A percentile compares a stretch with the other conserved stretches of the same genome.
Conservation (phyloP, 2,329 filamentous ascomycete genomes). For the Fusarium agapanthi region DNA sequence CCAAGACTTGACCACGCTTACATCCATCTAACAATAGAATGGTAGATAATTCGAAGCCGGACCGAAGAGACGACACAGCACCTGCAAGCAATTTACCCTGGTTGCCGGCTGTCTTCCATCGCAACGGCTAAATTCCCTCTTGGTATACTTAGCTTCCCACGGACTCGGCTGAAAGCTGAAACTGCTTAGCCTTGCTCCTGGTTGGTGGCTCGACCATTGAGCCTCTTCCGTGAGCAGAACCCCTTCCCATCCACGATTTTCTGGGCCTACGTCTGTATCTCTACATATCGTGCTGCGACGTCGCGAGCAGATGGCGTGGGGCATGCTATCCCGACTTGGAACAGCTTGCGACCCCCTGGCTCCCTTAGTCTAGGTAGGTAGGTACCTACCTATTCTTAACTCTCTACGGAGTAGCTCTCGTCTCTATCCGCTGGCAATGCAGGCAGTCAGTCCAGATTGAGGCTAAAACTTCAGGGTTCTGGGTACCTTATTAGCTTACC, state of each 20-base stretch:
- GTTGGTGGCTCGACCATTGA: conserved; percentile 16
- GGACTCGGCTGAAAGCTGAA: conserved; percentile 37
- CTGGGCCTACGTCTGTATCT: conserved; percentile 20
- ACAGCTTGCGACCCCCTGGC: conserved; percentile 31
- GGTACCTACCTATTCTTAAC: conserved; percentile 2
- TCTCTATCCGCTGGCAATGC: conserved; percentile 22
- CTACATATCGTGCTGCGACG: conserved; percentile 23
- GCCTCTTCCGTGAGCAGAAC: conserved; percentile 22
- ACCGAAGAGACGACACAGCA: conserved; percentile 13
- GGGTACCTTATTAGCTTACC: neutral
- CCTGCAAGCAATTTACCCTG: conserved; percentile 26
- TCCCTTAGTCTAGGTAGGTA: neutral
- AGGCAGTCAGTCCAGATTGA: conserved; percentile 25
- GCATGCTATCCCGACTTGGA: conserved; percentile 35
- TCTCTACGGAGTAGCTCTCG: conserved; percentile 25
- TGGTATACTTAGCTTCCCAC: conserved; percentile 17
- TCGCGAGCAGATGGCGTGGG: conserved; percentile 37
- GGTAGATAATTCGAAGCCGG: conserved; percentile 5
- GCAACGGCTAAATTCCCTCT: conserved; percentile 33
- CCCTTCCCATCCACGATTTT: neutral
- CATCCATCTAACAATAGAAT: conserved; percentile 13
- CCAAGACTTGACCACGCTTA: conserved; percentile 8
- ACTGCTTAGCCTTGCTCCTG: conserved; percentile 29
- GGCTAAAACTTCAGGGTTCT: conserved; percentile 23
- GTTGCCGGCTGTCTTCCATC: conserved; percentile 5